These are phyloP conservation scores for Coprinopsis sp. DNA, from an alignment of 768 basidiomycete genomes.

Conservation along the genomic window DNA sequence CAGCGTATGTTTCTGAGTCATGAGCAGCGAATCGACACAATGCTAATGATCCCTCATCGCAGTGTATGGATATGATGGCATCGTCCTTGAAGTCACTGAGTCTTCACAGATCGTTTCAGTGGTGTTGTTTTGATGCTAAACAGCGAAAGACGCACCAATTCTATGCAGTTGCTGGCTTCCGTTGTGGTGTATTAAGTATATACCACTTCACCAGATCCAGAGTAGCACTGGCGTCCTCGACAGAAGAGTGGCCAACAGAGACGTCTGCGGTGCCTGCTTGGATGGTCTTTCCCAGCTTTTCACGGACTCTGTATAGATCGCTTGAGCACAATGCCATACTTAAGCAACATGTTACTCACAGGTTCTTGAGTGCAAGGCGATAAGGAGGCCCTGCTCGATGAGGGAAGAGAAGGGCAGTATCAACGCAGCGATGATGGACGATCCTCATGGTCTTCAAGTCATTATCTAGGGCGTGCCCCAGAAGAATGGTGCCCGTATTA, in stretches of 20 bases:
- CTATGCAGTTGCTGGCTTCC: conserved; percentile 24
- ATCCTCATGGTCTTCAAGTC: conserved; percentile 89
- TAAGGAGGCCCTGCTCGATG: conserved; percentile 72
- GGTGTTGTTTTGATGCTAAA: conserved; percentile 48
- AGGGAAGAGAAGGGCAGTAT: conserved; percentile 85
- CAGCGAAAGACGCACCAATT: background rate
- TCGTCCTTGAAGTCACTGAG: conserved; percentile 75
- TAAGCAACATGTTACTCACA: conserved; percentile 43
- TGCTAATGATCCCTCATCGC: conserved; percentile 1
- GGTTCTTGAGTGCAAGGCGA: conserved; percentile 71
- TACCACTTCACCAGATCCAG: conserved; percentile 86
- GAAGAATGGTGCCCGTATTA: conserved; percentile 75
- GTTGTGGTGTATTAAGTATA: conserved; percentile 61
- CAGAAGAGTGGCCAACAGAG: conserved; percentile 78
- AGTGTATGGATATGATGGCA: conserved; percentile 80
- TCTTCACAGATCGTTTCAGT: conserved; percentile 74
- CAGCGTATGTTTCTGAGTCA: conserved; percentile 36
- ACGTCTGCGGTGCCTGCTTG: conserved; percentile 62
- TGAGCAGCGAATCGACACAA: conserved; percentile 10
- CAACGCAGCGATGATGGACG: conserved; percentile 79
- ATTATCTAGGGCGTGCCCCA: conserved; percentile 91
- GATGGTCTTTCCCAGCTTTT: conserved; percentile 75
- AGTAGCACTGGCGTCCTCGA: conserved; percentile 87
- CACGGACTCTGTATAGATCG: conserved; percentile 56
- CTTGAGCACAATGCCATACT: conserved; percentile 12